Conservation (phyloP, 495 filamentous ascomycete species). For the Bacidia gigantensis region DNA sequence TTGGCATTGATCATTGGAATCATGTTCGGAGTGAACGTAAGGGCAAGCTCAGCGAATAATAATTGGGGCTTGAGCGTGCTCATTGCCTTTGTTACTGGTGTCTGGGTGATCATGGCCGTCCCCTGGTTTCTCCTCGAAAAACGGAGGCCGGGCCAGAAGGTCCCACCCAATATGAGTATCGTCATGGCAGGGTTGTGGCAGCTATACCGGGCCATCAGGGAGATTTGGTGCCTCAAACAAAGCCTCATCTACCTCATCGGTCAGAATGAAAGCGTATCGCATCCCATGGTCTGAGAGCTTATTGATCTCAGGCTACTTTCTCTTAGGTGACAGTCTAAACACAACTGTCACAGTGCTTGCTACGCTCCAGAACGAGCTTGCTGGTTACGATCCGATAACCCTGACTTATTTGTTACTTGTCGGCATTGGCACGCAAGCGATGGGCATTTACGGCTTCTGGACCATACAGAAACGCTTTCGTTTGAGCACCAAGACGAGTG, state of each 20-base stretch:
- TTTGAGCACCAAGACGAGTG: slow-evolving; percentile 44
- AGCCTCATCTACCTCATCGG: slow-evolving; percentile 48
- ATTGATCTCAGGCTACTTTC: slow-evolving; percentile 51
- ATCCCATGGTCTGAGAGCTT: background rate
- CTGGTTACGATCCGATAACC: slow-evolving; percentile 45
- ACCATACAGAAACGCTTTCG: slow-evolving; percentile 37
- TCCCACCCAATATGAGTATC: slow-evolving; percentile 31
- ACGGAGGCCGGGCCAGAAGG: slow-evolving; percentile 40
- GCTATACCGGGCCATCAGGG: slow-evolving; percentile 39
- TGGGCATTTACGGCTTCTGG: slow-evolving; percentile 51
- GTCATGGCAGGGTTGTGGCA: slow-evolving; percentile 45
- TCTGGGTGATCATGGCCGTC: slow-evolving; percentile 45
- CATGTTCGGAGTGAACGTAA: slow-evolving; percentile 45
- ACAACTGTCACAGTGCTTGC: slow-evolving; percentile 54
- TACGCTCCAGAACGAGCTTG: slow-evolving; percentile 48
- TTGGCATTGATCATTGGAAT: slow-evolving; percentile 49
- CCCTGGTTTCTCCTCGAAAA: slow-evolving; percentile 56
- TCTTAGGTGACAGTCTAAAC: slow-evolving; percentile 50
- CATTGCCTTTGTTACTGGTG: slow-evolving; percentile 48
- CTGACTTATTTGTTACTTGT: slow-evolving; percentile 50
- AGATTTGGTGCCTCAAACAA: slow-evolving; percentile 51
- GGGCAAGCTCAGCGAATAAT: slow-evolving; percentile 43
- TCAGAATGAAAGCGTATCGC: slow-evolving; percentile 18
- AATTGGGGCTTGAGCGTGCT: slow-evolving; percentile 52
- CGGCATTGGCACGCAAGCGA: slow-evolving; percentile 46